These are phyloP conservation scores for Westerdykella sp. DNA, from an alignment of 2,329 filamentous ascomycete species.

Conservation along the genomic window DNA sequence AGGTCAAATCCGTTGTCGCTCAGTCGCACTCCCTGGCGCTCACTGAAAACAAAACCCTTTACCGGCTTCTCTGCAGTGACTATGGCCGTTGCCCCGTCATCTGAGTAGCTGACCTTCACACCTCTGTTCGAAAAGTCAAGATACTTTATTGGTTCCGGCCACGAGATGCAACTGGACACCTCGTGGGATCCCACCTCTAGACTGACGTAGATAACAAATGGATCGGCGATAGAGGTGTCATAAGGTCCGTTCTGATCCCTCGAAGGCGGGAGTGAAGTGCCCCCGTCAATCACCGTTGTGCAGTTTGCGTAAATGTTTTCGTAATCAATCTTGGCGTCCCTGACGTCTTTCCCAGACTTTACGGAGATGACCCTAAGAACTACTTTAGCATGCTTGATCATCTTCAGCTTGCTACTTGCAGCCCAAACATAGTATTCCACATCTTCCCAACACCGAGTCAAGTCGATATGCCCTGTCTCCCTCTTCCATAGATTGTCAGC, in stretches of 20 bases:
- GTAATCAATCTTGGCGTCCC: not conserved
- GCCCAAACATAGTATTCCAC: constrained; percentile 18
- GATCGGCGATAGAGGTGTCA: constrained; percentile 8
- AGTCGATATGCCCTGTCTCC: constrained; percentile 24
- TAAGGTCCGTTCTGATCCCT: constrained; percentile 8
- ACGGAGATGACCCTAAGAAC: constrained; percentile 12
- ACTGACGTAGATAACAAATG: constrained; percentile 13
- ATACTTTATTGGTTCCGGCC: constrained; percentile 22
- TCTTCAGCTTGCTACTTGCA: constrained; percentile 6
- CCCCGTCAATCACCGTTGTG: constrained; percentile 13
- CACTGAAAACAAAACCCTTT: constrained; percentile 18
- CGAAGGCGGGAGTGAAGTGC: not conserved
- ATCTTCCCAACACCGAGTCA: constrained; percentile 14
- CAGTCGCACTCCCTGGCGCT: constrained; percentile 13
- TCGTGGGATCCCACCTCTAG: constrained; percentile 6
- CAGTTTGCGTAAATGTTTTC: constrained; percentile 12
- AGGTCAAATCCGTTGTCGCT: constrained; percentile 27
- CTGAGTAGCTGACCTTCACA: constrained; percentile 6
- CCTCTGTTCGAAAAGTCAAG: constrained; percentile 11
- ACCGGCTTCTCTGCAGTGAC: constrained; percentile 12
- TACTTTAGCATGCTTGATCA: constrained; percentile 6
- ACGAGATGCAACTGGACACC: constrained; percentile 12
- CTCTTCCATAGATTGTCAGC: constrained; percentile 23
- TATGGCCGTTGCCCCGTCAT: constrained; percentile 3
- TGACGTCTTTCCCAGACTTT: constrained; percentile 8